A percentile compares a stretch with the other conserved stretches of the same genome.
Evolutionary conservation across 106 monocot species (phyloP).

Genomic region (Gastrodia elata): DNA sequence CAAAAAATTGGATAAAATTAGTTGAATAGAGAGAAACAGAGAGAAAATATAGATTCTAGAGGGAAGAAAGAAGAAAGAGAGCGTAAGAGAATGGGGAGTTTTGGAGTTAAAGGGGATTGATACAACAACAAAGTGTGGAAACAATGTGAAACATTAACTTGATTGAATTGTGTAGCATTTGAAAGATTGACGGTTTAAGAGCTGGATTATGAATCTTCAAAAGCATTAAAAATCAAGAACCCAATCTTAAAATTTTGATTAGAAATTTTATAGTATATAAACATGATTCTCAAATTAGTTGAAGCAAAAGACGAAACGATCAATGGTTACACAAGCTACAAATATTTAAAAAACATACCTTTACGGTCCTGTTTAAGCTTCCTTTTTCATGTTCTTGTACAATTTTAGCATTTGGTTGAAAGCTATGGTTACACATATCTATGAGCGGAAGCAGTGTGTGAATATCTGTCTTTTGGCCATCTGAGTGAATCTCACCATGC

Average conservation of each 20-base stretch:
- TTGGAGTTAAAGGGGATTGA: neutral
- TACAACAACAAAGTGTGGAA: neutral
- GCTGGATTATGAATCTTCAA: neutral
- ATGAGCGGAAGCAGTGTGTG: slow-evolving; percentile 95
- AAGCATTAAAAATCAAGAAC: neutral
- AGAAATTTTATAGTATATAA: neutral
- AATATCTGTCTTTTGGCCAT: slow-evolving; percentile 25
- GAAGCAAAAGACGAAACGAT: slow-evolving; percentile 1
- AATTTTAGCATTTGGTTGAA: slow-evolving; percentile 82
- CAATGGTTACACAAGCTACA: neutral
- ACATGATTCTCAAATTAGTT: neutral
- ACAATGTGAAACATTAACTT: neutral
- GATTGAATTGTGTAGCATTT: neutral
- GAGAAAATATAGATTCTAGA: too few relatives aligned
- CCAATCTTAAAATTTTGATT: neutral
- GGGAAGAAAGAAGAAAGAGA: neutral
- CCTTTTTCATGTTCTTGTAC: slow-evolving; percentile 43
- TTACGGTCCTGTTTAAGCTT: slow-evolving; percentile 48
- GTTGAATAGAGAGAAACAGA: neutral
- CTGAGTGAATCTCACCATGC: slow-evolving; percentile 25
- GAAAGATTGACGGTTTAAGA: neutral
- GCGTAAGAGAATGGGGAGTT: neutral
- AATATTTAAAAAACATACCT: too few relatives aligned
- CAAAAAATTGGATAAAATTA: neutral
- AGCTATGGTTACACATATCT: slow-evolving; percentile 96